Conservation (phyloP, 1,284 basidiomycete genomes). For the Exsudoporus floridanus region DNA sequence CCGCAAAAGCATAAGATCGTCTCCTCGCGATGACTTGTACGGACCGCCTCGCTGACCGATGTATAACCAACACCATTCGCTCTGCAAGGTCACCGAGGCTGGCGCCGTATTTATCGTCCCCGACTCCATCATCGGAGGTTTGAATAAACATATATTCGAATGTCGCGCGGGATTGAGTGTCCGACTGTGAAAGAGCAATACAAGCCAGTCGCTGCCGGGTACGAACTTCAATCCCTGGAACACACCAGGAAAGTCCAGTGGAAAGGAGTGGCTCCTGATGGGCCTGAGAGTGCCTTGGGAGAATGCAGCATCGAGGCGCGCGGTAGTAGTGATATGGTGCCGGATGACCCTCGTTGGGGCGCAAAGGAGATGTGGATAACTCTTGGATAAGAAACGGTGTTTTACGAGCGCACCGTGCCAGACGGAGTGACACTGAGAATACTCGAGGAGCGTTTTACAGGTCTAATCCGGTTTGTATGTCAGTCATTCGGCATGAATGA, state of each 20-base stretch:
- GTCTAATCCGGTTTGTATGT: slow-evolving; percentile 17
- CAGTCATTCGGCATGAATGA: neutral
- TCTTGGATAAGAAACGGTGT: slow-evolving; percentile 27
- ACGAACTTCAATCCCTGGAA: slow-evolving; percentile 35
- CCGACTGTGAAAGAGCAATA: slow-evolving; percentile 33
- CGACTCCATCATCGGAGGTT: slow-evolving; percentile 11
- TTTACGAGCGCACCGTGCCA: slow-evolving; percentile 24
- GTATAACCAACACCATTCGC: slow-evolving; percentile 29
- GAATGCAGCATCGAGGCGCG: slow-evolving; percentile 27
- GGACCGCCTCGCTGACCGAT: slow-evolving; percentile 23
- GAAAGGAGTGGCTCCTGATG: slow-evolving; percentile 26
- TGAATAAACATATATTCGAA: slow-evolving; percentile 32
- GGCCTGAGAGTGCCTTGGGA: slow-evolving; percentile 16
- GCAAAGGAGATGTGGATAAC: slow-evolving; percentile 26
- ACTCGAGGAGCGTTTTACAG: slow-evolving; percentile 27
- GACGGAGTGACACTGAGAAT: slow-evolving; percentile 27
- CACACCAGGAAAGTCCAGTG: slow-evolving; percentile 32
- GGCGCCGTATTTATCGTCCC: neutral
- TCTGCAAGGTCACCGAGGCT: slow-evolving; percentile 28
- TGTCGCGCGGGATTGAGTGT: slow-evolving; percentile 33
- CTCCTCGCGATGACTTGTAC: slow-evolving; percentile 35
- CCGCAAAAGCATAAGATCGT: slow-evolving; percentile 28
- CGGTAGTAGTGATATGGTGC: slow-evolving; percentile 26
- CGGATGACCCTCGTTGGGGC: slow-evolving; percentile 23
- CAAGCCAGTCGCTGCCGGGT: slow-evolving; percentile 32